Evolutionary conservation across 1,284 basidiomycete species (phyloP).

Genomic region (Gomphus bonarii): DNA sequence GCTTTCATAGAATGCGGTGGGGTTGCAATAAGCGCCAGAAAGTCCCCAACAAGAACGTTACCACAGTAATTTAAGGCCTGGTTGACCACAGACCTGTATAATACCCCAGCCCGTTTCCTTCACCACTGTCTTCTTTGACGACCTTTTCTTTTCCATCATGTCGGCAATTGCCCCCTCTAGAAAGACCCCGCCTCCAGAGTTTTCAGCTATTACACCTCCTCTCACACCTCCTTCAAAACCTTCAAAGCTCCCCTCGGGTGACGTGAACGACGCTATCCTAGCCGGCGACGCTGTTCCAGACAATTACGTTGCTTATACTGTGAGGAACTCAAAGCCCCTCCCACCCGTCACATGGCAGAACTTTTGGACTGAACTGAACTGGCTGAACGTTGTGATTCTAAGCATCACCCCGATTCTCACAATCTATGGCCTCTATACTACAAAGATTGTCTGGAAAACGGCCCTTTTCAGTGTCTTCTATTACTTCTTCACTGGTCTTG

Average conservation of each 20-base stretch:
- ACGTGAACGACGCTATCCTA: conserved; percentile 22
- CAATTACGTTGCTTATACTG: conserved; percentile 83
- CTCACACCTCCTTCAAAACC: conserved; percentile 14
- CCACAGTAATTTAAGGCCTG: background rate
- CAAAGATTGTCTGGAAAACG: conserved; percentile 33
- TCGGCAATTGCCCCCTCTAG: conserved; percentile 11
- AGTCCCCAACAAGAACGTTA: background rate
- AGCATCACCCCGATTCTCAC: conserved; percentile 40
- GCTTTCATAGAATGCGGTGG: background rate
- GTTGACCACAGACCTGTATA: background rate
- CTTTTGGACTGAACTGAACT: conserved; percentile 64
- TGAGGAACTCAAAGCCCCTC: conserved; percentile 65
- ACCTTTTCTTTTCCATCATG: conserved; percentile 1
- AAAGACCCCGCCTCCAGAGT: conserved; percentile 17
- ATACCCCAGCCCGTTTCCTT: background rate
- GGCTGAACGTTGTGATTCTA: conserved; percentile 32
- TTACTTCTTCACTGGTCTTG: conserved; percentile 53
- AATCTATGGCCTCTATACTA: conserved; percentile 39
- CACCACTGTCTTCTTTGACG: background rate
- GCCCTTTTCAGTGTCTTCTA: conserved; percentile 35
- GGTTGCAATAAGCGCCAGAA: background rate
- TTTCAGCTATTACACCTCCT: conserved; percentile 15
- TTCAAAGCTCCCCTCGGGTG: background rate
- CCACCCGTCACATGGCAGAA: conserved; percentile 72
- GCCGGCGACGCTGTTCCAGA: conserved; percentile 68